Evolutionary conservation across 257 asterid species (phyloP).

Genomic region (Mentha longifolia): DNA sequence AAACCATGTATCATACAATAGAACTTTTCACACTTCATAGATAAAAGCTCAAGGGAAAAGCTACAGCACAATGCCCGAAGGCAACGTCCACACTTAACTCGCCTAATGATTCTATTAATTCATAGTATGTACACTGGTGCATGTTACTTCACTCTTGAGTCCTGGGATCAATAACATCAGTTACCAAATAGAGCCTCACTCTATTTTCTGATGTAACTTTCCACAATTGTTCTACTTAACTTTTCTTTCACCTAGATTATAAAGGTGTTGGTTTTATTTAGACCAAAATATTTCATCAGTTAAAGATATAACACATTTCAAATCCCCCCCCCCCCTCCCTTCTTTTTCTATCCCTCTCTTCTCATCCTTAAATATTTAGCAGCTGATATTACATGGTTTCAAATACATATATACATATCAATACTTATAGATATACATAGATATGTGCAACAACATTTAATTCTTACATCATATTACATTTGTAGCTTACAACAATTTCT

Average conservation of each 20-base stretch:
- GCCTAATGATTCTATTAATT: too few species aligned
- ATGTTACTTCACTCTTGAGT: too few species aligned
- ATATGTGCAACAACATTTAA: not conserved
- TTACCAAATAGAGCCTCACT: not conserved
- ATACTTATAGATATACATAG: not conserved
- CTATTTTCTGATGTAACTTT: not conserved
- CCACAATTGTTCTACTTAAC: not conserved
- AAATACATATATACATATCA: not conserved
- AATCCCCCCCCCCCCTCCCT: not conserved
- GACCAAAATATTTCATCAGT: not conserved
- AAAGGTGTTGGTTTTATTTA: not conserved
- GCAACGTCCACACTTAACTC: not conserved
- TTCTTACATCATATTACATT: too few species aligned
- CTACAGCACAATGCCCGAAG: not conserved
- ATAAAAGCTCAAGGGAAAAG: not conserved
- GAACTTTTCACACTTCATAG: constrained; percentile 6
- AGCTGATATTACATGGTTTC: not conserved
- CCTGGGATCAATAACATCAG: not conserved
- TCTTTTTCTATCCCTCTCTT: not conserved
- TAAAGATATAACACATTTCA: not conserved
- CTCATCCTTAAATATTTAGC: not conserved
- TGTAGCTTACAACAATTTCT: too few species aligned
- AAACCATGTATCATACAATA: not conserved
- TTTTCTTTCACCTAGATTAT: not conserved
- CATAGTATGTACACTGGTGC: too few species aligned